Percentiles rank a stretch among this genome's conserved stretches.
Conservation (phyloP, 345 rosid species). For the Durio zibethinus region DNA sequence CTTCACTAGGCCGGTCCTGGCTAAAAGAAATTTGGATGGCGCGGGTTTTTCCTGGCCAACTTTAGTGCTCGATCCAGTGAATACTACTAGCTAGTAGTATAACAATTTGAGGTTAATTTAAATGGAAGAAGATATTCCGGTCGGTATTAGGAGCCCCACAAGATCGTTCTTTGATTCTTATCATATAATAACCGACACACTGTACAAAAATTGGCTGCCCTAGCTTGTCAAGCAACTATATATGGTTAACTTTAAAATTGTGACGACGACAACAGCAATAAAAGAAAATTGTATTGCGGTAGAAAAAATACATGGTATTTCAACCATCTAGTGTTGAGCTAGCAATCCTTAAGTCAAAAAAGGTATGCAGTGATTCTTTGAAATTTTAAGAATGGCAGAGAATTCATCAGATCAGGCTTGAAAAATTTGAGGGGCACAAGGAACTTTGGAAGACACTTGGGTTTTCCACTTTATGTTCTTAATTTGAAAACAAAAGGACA, state of each 20-base stretch:
- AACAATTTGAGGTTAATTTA: background rate
- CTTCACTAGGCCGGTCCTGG: background rate
- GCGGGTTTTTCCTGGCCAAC: constrained; percentile 1
- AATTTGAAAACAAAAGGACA: background rate
- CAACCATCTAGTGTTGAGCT: constrained; percentile 14
- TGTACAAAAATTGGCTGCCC: background rate
- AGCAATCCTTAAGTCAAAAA: constrained; percentile 16
- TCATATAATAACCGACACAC: constrained; percentile 21
- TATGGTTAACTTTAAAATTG: background rate
- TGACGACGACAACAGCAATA: background rate
- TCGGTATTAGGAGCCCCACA: constrained; percentile 26
- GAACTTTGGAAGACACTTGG: background rate
- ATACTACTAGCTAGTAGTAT: background rate
- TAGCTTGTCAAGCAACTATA: constrained; percentile 1
- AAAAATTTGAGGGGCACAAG: constrained; percentile 13
- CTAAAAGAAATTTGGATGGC: background rate
- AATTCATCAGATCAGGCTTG: background rate
- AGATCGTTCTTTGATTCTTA: constrained; percentile 20
- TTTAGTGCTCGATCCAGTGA: background rate
- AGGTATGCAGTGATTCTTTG: constrained; percentile 11
- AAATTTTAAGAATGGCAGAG: background rate
- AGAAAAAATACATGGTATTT: background rate
- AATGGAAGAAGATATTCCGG: background rate
- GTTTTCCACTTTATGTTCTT: constrained; percentile 1
- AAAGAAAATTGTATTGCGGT: background rate